A percentile compares a stretch with the other conserved stretches of the same genome.
Conservation (phyloP, 495 filamentous ascomycete genomes). For the Aspergillus nidulans region DNA sequence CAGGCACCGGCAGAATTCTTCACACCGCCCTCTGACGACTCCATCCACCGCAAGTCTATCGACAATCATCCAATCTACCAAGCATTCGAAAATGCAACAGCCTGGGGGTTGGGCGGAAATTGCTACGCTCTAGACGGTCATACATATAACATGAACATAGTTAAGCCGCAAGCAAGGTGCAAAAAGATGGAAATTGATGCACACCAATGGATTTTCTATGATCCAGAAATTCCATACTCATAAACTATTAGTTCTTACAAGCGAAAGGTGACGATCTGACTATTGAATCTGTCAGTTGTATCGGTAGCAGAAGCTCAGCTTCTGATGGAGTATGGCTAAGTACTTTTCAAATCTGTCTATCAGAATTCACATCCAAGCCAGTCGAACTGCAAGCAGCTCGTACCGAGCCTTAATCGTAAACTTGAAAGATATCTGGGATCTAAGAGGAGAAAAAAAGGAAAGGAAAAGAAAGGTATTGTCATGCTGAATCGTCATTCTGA, state of each 20-base stretch:
- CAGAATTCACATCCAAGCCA: not conserved
- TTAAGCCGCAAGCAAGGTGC: too few relatives aligned
- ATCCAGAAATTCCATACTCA: not conserved
- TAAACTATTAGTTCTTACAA: not conserved
- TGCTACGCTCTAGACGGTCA: too few relatives aligned
- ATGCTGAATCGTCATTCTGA: not conserved
- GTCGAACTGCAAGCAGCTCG: not conserved
- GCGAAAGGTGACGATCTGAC: not conserved
- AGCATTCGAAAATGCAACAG: too few relatives aligned
- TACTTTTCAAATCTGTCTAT: not conserved
- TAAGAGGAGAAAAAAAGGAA: not conserved
- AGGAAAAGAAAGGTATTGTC: not conserved
- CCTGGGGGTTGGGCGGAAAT: too few relatives aligned
- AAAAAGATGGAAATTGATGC: too few relatives aligned
- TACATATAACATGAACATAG: too few relatives aligned
- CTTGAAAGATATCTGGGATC: not conserved
- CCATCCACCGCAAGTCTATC: not conserved
- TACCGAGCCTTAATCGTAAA: not conserved
- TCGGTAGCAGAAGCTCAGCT: not conserved
- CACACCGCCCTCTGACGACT: not conserved
- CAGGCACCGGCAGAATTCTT: constrained; percentile 14
- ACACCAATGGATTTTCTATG: too few relatives aligned
- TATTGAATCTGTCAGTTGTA: not conserved
- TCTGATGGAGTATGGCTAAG: not conserved
- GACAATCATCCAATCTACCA: too few relatives aligned